Base-by-base conservation (phyloP, 148 eudicot species). In the Mesembryanthemum crystallinum region DNA sequence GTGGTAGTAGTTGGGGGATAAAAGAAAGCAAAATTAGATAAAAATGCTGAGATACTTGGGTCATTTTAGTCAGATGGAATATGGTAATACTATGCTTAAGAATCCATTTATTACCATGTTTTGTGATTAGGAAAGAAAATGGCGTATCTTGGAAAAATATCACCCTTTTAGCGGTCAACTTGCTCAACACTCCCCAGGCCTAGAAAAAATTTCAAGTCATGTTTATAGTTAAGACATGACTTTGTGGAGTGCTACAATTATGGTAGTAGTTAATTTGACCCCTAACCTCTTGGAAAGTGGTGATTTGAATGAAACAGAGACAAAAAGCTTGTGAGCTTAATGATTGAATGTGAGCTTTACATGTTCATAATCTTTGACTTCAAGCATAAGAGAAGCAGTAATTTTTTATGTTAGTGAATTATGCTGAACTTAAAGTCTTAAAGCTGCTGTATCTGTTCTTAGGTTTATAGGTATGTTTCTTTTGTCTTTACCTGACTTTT, bases 311-410 rank as follows among this genome's bases (percentile, higher is more conserved):
- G 59, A 57, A 57, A 8, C 27, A 57, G 12, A 57, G 61, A 28
- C 33, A 42, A 72, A 57, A 77, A 69, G 74, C 5, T 29, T 72
- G 77, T 78, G 59, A 61, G 66, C 43, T 69, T 62, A 81, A 84
- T 84, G 84, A 84, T 78, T 77, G 55, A 42, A 15, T 42, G 32
- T 32, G 42, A 75, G 64, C 77, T 69, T 73, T 74, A 37, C 60
- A 77, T 69, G 72, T 80, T 77, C 65, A 27, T 71, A 73, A 70
- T 69, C 86, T 83, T 80, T 80, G 86, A 80, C 86, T 80, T 83
- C 23, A 83, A 83, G 86, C 81, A 75, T 71, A 81, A 81, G 86
- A 49, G 79, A 80, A 74, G 76, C 24, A 70, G 51, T 75, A 74
- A 24, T 45, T 29, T 64, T 37, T 52, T 63, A 20, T 60, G 7